Conservation (phyloP, 169 alveolate species). For the Haemoproteus tartakovskyi region DNA sequence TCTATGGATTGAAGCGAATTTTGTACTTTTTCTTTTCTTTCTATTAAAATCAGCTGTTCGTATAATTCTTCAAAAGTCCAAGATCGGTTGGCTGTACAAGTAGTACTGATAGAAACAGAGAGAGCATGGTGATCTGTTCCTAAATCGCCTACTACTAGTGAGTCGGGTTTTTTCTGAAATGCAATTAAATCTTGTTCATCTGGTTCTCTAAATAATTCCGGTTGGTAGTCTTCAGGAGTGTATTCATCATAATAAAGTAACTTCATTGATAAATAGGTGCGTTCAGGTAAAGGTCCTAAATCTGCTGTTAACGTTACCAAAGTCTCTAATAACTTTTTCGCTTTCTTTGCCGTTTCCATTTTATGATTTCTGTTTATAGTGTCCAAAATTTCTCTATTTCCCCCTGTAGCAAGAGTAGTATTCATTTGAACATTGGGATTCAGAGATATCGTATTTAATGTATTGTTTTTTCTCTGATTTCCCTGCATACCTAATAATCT, state of each 20-base stretch:
- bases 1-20: too few species aligned
- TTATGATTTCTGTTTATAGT: too few species aligned
- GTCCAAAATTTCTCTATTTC: too few species aligned
- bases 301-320: slow-evolving; percentile 81
- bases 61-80: neutral
- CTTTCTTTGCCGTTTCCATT: slow-evolving; percentile 69
- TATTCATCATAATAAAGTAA: slow-evolving; percentile 80
- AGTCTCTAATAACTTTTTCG: slow-evolving; percentile 73
- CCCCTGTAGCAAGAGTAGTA: too few species aligned
- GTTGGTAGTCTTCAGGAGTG: slow-evolving; percentile 81
- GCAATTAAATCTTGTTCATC: slow-evolving; percentile 66
- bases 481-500: too few species aligned
- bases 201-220: slow-evolving; percentile 79
- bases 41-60: neutral
- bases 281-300: slow-evolving; percentile 81
- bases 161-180: slow-evolving; percentile 66
- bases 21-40: too few species aligned
- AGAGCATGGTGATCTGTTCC: slow-evolving; percentile 70
- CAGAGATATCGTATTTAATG: slow-evolving; percentile 57
- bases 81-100: slow-evolving; percentile 18
- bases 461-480: slow-evolving; percentile 66
- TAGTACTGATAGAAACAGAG: slow-evolving; percentile 69
- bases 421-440: too few species aligned
- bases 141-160: slow-evolving; percentile 74
- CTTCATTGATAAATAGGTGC: slow-evolving; percentile 79